These are phyloP conservation scores for Venturia pyrina DNA, from an alignment of 2,329 filamentous ascomycete genomes.

Conservation along the genomic window DNA sequence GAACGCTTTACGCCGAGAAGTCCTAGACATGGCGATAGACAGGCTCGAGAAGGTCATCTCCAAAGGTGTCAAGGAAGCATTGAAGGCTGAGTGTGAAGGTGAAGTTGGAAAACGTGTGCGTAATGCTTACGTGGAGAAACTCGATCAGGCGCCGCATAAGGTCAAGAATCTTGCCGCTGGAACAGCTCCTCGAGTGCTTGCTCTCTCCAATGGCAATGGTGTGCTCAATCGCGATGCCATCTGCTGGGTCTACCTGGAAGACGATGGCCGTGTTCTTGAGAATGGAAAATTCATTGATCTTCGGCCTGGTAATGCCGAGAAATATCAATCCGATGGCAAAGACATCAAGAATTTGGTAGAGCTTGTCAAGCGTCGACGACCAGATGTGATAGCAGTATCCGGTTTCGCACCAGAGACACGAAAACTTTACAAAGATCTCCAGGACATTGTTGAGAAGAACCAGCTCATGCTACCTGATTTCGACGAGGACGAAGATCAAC, in stretches of 20 bases:
- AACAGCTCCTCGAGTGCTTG: slow-evolving; percentile 75
- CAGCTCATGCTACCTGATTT: slow-evolving; percentile 59
- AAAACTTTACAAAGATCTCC: slow-evolving; percentile 70
- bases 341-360: slow-evolving; percentile 65
- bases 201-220: slow-evolving; percentile 77
- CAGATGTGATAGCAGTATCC: slow-evolving; percentile 82
- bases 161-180: slow-evolving; percentile 86
- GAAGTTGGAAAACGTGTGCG: slow-evolving; percentile 80
- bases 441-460: slow-evolving; percentile 67
- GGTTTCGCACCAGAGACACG: slow-evolving; percentile 83
- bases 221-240: slow-evolving; percentile 66
- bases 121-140: slow-evolving; percentile 76
- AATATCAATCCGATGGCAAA: slow-evolving; percentile 54
- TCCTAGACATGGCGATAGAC: slow-evolving; percentile 68
- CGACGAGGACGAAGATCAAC: slow-evolving; percentile 47
- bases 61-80: slow-evolving; percentile 87
- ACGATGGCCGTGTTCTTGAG: slow-evolving; percentile 71
- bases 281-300: slow-evolving; percentile 81
- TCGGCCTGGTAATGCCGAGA: slow-evolving; percentile 52
- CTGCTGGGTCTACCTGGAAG: slow-evolving; percentile 86
- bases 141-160: slow-evolving; percentile 94
- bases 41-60: slow-evolving; percentile 78
- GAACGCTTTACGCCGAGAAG: slow-evolving; percentile 79
- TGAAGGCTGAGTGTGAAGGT: slow-evolving; percentile 90
- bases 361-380: slow-evolving; percentile 66